phyloP scores from a whole-genome alignment of 192 early-diverging fungal genomes.

The Rhizophagus sp. region DNA sequence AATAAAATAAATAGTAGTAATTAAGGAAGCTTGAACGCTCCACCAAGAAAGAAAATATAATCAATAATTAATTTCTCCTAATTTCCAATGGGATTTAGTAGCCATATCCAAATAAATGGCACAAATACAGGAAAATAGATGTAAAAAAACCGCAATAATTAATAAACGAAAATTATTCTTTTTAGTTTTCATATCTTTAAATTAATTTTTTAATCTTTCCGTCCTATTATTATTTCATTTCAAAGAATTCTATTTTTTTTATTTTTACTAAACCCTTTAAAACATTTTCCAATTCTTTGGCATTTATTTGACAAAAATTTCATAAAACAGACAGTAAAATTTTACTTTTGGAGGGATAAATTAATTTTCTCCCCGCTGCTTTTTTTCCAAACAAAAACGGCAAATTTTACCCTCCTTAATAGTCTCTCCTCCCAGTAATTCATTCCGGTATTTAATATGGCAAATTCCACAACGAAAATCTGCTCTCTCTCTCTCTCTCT shows the following conservation, averaged over 20 bases:
- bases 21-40: neutral
- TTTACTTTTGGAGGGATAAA: no score
- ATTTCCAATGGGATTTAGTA: neutral
- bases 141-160: neutral
- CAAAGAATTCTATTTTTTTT: no score
- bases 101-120: neutral
- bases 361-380: neutral
- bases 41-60: neutral
- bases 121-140: neutral
- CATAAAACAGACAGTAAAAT: no score
- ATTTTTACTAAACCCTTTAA: no score
- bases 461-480: neutral
- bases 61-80: neutral
- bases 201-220: no score
- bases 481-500: neutral
- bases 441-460: neutral
- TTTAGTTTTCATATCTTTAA: neutral
- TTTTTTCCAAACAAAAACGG: constrained; percentile 18
- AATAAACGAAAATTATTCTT: neutral
- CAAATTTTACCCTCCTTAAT: neutral
- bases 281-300: no score
- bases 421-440: constrained; percentile 1
- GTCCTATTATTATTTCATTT: no score
- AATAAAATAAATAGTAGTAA: neutral
- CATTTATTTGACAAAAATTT: no score